A percentile compares a stretch with the other conserved stretches of the same genome.
phyloP scores from a whole-genome alignment of 2,329 filamentous ascomycete species.

The Alternaria metachromatica region DNA sequence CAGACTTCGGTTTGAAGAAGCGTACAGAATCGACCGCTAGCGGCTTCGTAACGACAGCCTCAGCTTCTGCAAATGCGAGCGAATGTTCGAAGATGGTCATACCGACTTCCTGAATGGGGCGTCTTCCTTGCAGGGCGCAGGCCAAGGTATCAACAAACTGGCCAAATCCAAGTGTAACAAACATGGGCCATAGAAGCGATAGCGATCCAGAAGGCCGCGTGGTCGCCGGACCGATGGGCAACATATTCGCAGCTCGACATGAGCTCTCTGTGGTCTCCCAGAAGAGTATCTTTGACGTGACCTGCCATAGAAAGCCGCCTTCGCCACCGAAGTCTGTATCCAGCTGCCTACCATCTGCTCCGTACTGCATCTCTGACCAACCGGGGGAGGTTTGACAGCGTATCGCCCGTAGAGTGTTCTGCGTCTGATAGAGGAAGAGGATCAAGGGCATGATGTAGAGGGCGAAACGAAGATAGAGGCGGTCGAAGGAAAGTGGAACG shows the following conservation, averaged over 20 bases:
- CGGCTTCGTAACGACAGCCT: constrained; percentile 82
- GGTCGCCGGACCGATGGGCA: constrained; percentile 58
- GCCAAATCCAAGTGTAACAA: constrained; percentile 71
- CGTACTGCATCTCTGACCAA: constrained; percentile 56
- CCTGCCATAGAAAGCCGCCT: constrained; percentile 71
- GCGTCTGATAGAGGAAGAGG: constrained; percentile 64
- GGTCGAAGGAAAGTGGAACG: constrained; percentile 76
- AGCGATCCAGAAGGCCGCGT: constrained; percentile 76
- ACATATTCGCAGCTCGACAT: constrained; percentile 78
- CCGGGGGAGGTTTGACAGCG: constrained; percentile 79
- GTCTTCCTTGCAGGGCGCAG: constrained; percentile 84
- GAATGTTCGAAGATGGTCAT: constrained; percentile 98
- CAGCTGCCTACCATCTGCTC: constrained; percentile 51
- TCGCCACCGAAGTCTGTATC: constrained; percentile 60
- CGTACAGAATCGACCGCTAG: constrained; percentile 73
- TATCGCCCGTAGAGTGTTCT: constrained; percentile 78
- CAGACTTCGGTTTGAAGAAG: constrained; percentile 48
- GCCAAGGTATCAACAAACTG: constrained; percentile 89
- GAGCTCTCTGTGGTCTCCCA: constrained; percentile 77
- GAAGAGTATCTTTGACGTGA: constrained; percentile 75
- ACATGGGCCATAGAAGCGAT: constrained; percentile 76
- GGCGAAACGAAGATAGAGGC: constrained; percentile 59
- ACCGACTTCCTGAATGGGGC: constrained; percentile 82
- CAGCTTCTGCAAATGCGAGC: constrained; percentile 92
- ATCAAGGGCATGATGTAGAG: constrained; percentile 43